Evolutionary conservation across 1,284 basidiomycete species (phyloP).

Genomic region (Papiliotrema fonsecae): DNA sequence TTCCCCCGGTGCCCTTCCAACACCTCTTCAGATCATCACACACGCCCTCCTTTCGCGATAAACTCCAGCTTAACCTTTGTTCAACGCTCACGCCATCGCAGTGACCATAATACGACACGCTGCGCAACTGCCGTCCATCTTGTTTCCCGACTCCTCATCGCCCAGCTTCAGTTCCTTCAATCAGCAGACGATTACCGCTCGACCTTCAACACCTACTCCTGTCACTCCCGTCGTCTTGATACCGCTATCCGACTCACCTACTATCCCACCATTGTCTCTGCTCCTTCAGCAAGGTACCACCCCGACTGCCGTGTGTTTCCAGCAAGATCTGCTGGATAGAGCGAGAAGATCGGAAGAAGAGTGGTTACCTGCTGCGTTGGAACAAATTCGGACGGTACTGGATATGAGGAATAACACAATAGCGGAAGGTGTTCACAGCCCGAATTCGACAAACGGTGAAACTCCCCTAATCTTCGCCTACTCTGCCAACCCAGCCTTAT

Average conservation of each 20-base stretch:
- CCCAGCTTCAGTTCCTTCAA: conserved; percentile 10
- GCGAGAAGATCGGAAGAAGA: conserved; percentile 40
- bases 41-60: no score
- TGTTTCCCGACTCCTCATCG: conserved; percentile 12
- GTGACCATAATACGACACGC: conserved; percentile 36
- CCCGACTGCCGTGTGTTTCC: conserved; percentile 46
- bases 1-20: neutral
- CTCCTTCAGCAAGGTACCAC: conserved; percentile 42
- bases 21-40: neutral
- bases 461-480: conserved; percentile 41
- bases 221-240: conserved; percentile 41
- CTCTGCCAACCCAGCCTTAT: conserved; percentile 38
- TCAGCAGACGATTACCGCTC: conserved; percentile 8
- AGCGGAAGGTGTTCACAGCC: neutral
- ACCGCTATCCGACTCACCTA: conserved; percentile 41
- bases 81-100: no score
- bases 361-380: conserved; percentile 38
- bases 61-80: no score
- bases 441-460: no score
- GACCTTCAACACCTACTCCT: conserved; percentile 9
- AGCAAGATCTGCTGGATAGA: conserved; percentile 45
- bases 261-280: conserved; percentile 43
- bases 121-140: conserved; percentile 31
- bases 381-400: conserved; percentile 27
- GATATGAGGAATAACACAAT: conserved; percentile 21